phyloP scores from a whole-genome alignment of 331 rosid species.

The Pyracantha coccinea region DNA sequence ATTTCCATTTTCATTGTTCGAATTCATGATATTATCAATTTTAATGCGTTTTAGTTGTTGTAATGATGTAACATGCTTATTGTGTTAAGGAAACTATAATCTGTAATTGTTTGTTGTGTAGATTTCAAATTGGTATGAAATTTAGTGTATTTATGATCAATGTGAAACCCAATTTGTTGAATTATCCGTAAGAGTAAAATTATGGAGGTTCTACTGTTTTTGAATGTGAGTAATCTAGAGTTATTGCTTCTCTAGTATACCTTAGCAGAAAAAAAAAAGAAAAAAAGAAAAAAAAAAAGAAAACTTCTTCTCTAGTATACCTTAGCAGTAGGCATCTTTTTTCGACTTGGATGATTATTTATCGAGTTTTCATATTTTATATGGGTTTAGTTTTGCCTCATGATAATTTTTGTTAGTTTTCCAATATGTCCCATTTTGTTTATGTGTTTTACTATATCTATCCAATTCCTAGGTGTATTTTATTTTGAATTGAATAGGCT shows the following conservation, averaged over 20 bases:
- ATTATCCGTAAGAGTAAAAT: not conserved
- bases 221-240: no score
- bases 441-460: not conserved
- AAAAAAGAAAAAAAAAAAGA: no score
- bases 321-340: not conserved
- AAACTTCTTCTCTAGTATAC: no score
- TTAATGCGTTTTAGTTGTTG: not conserved
- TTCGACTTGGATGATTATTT: no score
- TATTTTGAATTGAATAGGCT: conserved; percentile 27
- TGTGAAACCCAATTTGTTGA: not conserved
- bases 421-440: not conserved
- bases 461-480: not conserved
- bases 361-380: no score
- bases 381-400: not conserved
- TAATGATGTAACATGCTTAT: not conserved
- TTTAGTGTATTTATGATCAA: no score
- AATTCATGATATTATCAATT: not conserved
- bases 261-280: no score
- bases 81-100: not conserved
- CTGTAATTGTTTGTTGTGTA: not conserved
- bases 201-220: not conserved
- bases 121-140: not conserved
- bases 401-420: not conserved
- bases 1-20: not conserved
- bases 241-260: no score